These are phyloP conservation scores for Casuarina cunninghamiana DNA, from an alignment of 306 rosid genomes.

Conservation along the genomic window DNA sequence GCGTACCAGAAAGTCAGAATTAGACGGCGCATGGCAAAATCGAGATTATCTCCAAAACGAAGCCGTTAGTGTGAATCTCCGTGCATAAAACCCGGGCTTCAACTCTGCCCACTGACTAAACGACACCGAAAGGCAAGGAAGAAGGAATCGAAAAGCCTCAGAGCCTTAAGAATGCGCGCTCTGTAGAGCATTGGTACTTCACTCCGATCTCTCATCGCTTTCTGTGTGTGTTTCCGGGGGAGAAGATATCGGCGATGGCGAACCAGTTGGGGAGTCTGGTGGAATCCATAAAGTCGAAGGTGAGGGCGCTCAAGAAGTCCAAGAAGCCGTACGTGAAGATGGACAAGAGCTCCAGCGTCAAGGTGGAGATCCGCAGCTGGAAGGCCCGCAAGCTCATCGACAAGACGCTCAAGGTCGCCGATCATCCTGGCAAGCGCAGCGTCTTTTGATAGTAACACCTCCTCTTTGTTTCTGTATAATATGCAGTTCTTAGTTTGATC, in stretches of 20 bases:
- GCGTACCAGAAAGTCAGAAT: too few species aligned
- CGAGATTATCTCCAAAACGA: too few species aligned
- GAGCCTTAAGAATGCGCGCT: too few species aligned
- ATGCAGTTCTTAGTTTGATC: neutral
- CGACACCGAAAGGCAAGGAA: too few species aligned
- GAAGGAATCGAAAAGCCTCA: too few species aligned
- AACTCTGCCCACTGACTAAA: too few species aligned
- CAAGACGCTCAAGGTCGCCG: slow-evolving; percentile 80
- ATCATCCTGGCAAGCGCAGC: slow-evolving; percentile 45
- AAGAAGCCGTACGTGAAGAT: slow-evolving; percentile 77
- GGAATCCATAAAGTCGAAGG: slow-evolving; percentile 79
- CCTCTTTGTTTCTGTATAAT: neutral
- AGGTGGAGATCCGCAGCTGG: slow-evolving; percentile 88
- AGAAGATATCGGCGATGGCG: slow-evolving; percentile 34
- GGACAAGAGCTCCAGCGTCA: slow-evolving; percentile 89
- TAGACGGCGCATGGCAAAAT: too few species aligned
- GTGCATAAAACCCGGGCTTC: neutral
- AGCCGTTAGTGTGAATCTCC: neutral
- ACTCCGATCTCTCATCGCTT: neutral
- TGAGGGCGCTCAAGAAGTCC: slow-evolving; percentile 53
- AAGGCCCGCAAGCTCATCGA: slow-evolving; percentile 78
- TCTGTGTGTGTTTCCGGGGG: neutral
- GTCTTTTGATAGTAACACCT: slow-evolving; percentile 10
- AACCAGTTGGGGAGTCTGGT: slow-evolving; percentile 61
- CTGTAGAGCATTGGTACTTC: neutral